Evolutionary conservation across 306 rosid genomes (phyloP).

Genomic region (Albizia julibrissin): DNA sequence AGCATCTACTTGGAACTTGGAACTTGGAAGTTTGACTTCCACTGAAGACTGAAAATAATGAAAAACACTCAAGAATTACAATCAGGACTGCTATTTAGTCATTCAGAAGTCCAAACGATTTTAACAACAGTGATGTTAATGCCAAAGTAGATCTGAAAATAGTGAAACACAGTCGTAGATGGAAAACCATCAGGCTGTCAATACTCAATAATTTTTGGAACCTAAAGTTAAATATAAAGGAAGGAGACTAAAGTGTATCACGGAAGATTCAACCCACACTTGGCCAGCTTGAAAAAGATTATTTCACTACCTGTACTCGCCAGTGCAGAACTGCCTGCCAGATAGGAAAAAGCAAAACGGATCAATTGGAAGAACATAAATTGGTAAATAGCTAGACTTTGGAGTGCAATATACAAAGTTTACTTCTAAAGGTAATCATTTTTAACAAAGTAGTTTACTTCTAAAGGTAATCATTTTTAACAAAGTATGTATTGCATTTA

Average conservation of each 20-base stretch:
- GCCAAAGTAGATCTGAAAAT: not conserved
- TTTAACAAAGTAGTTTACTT: not conserved
- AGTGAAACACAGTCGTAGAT: not conserved
- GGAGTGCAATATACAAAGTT: not conserved
- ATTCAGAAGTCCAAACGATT: not conserved
- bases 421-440: slow-evolving; percentile 1
- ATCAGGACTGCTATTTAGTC: not conserved
- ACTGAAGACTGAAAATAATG: not conserved
- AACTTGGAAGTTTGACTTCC: not conserved
- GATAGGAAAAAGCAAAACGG: slow-evolving; percentile 11
- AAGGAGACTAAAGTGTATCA: not conserved
- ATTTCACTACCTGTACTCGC: slow-evolving; percentile 76
- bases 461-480: not conserved
- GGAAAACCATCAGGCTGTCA: slow-evolving; percentile 10
- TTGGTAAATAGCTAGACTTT: not conserved
- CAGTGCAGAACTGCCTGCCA: slow-evolving; percentile 96
- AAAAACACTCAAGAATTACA: not conserved
- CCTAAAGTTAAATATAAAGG: not conserved
- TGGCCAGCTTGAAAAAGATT: slow-evolving; percentile 23
- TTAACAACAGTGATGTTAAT: not conserved
- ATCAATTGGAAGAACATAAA: slow-evolving; percentile 16
- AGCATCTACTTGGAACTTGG: not conserved
- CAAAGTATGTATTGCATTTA: slow-evolving; percentile 10
- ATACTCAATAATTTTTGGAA: not conserved
- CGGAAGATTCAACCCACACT: not conserved